phyloP scores from a whole-genome alignment of 73 alveolate genomes.

The Uronychia binucleata region DNA sequence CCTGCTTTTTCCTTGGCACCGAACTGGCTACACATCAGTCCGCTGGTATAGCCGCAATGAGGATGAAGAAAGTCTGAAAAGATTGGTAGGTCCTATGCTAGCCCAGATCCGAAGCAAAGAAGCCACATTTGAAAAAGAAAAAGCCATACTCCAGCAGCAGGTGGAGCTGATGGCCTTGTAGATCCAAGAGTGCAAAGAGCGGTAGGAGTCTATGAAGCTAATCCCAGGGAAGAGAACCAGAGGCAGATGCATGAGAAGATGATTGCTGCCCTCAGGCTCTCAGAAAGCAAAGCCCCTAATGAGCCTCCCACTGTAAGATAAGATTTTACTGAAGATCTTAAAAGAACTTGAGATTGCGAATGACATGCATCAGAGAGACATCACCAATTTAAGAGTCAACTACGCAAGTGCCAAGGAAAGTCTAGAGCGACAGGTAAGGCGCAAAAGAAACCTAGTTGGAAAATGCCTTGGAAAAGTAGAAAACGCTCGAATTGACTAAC shows the following conservation, averaged over 20 bases:
- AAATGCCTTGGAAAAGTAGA: neutral
- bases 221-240: slow-evolving; percentile 14
- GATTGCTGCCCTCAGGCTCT: slow-evolving; percentile 14
- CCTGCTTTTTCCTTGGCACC: too few relatives aligned
- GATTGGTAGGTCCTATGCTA: neutral
- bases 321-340: neutral
- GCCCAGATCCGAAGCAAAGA: neutral
- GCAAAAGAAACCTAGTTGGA: neutral
- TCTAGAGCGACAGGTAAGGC: neutral
- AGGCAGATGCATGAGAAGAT: slow-evolving; percentile 24
- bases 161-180: slow-evolving; percentile 4
- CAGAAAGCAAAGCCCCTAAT: neutral
- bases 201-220: neutral
- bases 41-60: too few relatives aligned
- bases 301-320: neutral
- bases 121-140: slow-evolving; percentile 9
- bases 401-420: neutral
- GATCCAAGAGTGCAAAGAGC: slow-evolving; percentile 17
- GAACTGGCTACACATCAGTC: too few relatives aligned
- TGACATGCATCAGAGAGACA: slow-evolving; percentile 4
- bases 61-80: too few relatives aligned
- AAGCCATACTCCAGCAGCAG: slow-evolving; percentile 22
- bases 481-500: neutral
- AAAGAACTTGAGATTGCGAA: slow-evolving; percentile 11
- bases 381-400: neutral